phyloP scores from a whole-genome alignment of 2,329 filamentous ascomycete genomes.

The Arachnomyces sp. region DNA sequence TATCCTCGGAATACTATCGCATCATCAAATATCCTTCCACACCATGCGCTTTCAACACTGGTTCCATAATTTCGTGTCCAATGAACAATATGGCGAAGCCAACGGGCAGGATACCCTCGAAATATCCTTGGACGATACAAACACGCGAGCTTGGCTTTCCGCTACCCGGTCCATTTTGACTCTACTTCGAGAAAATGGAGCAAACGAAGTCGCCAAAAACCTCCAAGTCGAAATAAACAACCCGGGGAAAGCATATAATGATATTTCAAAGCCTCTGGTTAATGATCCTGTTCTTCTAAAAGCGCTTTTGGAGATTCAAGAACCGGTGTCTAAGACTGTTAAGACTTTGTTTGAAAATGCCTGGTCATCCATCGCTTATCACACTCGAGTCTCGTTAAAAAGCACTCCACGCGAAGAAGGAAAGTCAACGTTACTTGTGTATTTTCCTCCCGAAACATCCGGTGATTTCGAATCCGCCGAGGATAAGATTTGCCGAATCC shows the following conservation, averaged over 20 bases:
- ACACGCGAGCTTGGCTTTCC: slow-evolving; percentile 3
- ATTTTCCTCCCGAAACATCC: neutral
- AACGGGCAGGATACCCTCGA: too few relatives aligned
- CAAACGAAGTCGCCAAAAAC: neutral
- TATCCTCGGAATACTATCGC: too few relatives aligned
- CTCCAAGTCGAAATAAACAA: slow-evolving; percentile 2
- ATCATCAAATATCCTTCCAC: too few relatives aligned
- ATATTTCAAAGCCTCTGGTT: neutral
- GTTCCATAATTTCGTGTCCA: too few relatives aligned
- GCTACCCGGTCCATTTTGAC: neutral
- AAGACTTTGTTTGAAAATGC: neutral
- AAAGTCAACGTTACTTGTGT: slow-evolving; percentile 1
- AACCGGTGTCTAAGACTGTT: neutral
- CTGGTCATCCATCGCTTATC: slow-evolving; percentile 1
- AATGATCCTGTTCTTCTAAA: neutral
- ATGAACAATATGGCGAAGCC: too few relatives aligned
- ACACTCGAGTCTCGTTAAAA: neutral
- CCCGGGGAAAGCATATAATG: neutral
- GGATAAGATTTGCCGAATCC: neutral
- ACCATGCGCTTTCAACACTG: too few relatives aligned
- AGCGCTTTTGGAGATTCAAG: neutral
- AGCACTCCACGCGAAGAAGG: too few relatives aligned
- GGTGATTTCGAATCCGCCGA: neutral
- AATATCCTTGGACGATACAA: too few relatives aligned
- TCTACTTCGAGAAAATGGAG: neutral